These are phyloP conservation scores for Termitomyces titanicus DNA, from an alignment of 768 basidiomycete species.

Conservation along the genomic window DNA sequence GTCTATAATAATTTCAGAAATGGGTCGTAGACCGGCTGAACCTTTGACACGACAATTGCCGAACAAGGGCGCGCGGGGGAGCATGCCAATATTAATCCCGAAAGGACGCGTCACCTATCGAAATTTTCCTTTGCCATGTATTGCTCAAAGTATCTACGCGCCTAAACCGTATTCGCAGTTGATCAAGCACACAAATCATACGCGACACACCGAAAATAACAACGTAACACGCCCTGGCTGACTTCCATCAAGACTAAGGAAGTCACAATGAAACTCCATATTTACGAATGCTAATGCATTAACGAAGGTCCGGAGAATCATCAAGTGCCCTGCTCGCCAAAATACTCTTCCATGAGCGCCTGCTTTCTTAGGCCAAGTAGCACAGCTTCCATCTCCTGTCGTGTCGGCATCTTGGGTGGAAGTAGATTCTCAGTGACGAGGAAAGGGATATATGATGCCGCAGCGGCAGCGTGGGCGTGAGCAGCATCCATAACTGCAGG, in stretches of 20 bases:
- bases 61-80: neutral
- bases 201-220: neutral
- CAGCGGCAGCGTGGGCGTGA: neutral
- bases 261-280: neutral
- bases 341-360: neutral
- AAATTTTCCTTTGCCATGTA: neutral
- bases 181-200: neutral
- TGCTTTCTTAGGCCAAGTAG: neutral
- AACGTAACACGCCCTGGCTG: neutral
- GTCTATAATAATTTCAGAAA: too few relatives aligned
- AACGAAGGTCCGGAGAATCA: neutral
- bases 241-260: neutral
- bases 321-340: neutral
- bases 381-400: neutral
- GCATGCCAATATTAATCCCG: neutral
- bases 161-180: neutral
- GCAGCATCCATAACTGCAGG: neutral
- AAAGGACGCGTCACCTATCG: neutral
- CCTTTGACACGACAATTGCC: neutral
- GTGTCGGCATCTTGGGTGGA: neutral
- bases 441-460: neutral
- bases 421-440: neutral
- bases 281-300: neutral
- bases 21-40: neutral
- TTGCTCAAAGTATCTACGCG: neutral